Evolutionary conservation across 2,329 filamentous ascomycete species (phyloP).

Genomic region (Stylonectria norvegica): DNA sequence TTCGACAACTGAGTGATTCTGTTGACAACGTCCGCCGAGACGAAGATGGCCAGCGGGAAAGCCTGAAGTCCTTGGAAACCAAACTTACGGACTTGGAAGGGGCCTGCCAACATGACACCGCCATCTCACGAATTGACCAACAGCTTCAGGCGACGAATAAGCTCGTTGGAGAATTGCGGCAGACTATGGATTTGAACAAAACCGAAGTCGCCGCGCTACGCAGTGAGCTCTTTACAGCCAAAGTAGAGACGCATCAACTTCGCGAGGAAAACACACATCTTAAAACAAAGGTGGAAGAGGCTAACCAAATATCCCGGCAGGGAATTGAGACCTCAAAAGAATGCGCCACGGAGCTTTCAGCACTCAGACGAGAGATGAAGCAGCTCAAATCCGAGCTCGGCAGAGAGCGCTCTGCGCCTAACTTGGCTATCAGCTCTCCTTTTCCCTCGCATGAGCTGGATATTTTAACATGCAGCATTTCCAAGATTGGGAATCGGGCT

Average conservation of each 20-base stretch:
- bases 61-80: constrained; percentile 26
- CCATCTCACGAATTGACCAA: constrained; percentile 19
- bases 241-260: constrained; percentile 22
- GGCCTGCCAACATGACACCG: constrained; percentile 10
- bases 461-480: constrained; percentile 37
- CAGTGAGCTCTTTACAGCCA: constrained; percentile 20
- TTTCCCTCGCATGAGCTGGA: constrained; percentile 36
- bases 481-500: constrained; percentile 37
- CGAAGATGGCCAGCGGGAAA: constrained; percentile 17
- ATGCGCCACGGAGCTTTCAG: constrained; percentile 30
- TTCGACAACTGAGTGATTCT: constrained; percentile 31
- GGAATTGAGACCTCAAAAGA: constrained; percentile 22
- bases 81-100: constrained; percentile 21
- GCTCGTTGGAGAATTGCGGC: constrained; percentile 18
- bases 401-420: constrained; percentile 20
- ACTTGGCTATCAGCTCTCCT: constrained; percentile 8
- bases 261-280: constrained; percentile 22
- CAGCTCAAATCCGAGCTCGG: constrained; percentile 29
- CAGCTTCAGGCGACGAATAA: constrained; percentile 21
- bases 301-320: constrained; percentile 24
- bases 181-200: constrained; percentile 15
- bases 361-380: constrained; percentile 33
- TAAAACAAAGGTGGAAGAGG: constrained; percentile 20
- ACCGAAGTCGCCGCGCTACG: constrained; percentile 16
- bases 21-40: constrained; percentile 27